A percentile compares a stretch with the other conserved stretches of the same genome.
phyloP scores from a whole-genome alignment of 2,329 filamentous ascomycete genomes.

The Colletotrichum endophyticum region DNA sequence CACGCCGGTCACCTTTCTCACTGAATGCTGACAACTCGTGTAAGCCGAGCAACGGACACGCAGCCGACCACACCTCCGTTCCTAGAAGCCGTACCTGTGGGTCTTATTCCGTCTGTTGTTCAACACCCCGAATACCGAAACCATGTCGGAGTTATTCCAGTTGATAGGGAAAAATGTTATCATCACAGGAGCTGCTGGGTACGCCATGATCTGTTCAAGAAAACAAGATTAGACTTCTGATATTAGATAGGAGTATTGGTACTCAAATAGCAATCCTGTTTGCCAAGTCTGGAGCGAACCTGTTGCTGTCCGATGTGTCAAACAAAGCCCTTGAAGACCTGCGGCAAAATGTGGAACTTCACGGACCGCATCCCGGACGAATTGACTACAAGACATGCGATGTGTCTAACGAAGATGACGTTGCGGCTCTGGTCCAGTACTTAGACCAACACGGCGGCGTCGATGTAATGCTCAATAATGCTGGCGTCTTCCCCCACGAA shows the following conservation, averaged over 20 bases:
- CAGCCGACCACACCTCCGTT: background rate
- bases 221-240: background rate
- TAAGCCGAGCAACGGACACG: background rate
- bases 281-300: conserved; percentile 71
- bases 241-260: conserved; percentile 57
- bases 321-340: conserved; percentile 65
- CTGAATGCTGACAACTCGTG: background rate
- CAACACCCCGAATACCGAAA: background rate
- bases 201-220: conserved; percentile 29
- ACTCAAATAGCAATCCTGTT: conserved; percentile 78
- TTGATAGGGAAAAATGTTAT: conserved; percentile 43
- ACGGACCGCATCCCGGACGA: conserved; percentile 51
- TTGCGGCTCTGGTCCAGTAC: conserved; percentile 64
- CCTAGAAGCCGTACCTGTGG: background rate
- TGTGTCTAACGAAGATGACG: conserved; percentile 71
- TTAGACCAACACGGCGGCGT: conserved; percentile 73
- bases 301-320: conserved; percentile 75
- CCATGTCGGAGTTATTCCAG: conserved; percentile 1
- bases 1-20: background rate
- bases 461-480: conserved; percentile 82
- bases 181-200: conserved; percentile 75
- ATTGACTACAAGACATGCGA: conserved; percentile 53
- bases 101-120: background rate
- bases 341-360: conserved; percentile 64
- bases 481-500: conserved; percentile 77